Evolutionary conservation across 805 yeast species (phyloP), one percentile per base, ranked within the genome.

Genomic region (Monosporozyma aerobia): DNA sequence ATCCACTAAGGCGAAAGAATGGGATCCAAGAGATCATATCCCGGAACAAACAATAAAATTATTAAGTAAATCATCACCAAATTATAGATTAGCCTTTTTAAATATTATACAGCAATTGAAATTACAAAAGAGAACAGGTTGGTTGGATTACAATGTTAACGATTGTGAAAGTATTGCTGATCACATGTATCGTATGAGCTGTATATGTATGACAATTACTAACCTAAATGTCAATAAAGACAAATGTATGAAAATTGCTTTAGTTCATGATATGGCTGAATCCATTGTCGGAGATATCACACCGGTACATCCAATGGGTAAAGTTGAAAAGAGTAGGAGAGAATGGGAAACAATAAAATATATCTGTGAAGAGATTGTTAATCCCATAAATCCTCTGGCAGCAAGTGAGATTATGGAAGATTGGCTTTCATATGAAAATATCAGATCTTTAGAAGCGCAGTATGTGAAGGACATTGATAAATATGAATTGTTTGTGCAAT

Each of bases 401-500:
- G 83, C 94, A 11, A 58, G 70, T 35, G 90, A 86, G 58, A 74
- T 92, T 50, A 65, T 76, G 54, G 83, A 82, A 41, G 77, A 82
- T 56, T 92, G 97, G 96, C 70, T 83, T 52, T 96, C 89, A 66
- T 92, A 92, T 70, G 99, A 92, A 72, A 82, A 85, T 63, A 85
- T 87, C 59, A 76, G 88, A 59, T 80, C 84, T 44, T 67, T 80
- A 27, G 98, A 92, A 68, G 96, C 97, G 11, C 76, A 83, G 51
- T 87, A 88, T 59, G 97, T 92, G 57, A 92, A 92, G 71, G 97
- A 92, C 69, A 81, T 94, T 55, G 98, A 92, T 69, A 92, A 92
- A 74, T 86, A 80, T 64, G 97, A 90, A 70, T 79, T 90, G 79
- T 74, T 87, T 57, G 77, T 85, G 58, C 88, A 87, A 71, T 84